Percentiles rank a stretch among this genome's conserved stretches.
Evolutionary conservation across 805 yeast species (phyloP).

Genomic region (Ogataea naganishii): DNA sequence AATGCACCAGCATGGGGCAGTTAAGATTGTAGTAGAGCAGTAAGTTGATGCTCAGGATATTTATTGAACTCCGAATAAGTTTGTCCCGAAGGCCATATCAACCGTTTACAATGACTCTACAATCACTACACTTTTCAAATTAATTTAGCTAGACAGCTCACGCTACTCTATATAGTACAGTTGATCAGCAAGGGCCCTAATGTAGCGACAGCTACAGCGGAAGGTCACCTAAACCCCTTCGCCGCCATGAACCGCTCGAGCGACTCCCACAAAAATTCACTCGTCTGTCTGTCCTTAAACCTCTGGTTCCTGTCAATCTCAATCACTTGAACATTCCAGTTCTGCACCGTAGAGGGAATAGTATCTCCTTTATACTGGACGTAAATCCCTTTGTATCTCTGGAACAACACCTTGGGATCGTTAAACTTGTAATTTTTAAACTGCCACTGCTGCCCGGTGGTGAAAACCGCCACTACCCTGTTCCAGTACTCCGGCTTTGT

Average conservation of each 20-base stretch:
- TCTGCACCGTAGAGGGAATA: constrained; percentile 63
- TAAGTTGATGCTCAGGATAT: no score
- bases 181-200: no score
- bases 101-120: no score
- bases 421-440: constrained; percentile 79
- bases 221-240: constrained; percentile 44
- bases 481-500: constrained; percentile 97
- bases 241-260: constrained; percentile 65
- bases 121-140: no score
- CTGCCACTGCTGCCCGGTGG: constrained; percentile 98
- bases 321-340: constrained; percentile 84
- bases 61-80: no score
- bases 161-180: no score
- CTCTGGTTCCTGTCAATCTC: constrained; percentile 74
- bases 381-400: constrained; percentile 75
- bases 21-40: no score
- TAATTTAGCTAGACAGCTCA: no score
- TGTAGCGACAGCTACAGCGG: no score
- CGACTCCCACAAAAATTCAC: constrained; percentile 76
- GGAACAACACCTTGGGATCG: constrained; percentile 74
- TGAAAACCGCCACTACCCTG: constrained; percentile 88
- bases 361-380: constrained; percentile 71
- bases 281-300: constrained; percentile 83
- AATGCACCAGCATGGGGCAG: no score
- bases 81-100: no score